phyloP scores from a whole-genome alignment of 768 basidiomycete species.

The Xerocomellus intermedius region DNA sequence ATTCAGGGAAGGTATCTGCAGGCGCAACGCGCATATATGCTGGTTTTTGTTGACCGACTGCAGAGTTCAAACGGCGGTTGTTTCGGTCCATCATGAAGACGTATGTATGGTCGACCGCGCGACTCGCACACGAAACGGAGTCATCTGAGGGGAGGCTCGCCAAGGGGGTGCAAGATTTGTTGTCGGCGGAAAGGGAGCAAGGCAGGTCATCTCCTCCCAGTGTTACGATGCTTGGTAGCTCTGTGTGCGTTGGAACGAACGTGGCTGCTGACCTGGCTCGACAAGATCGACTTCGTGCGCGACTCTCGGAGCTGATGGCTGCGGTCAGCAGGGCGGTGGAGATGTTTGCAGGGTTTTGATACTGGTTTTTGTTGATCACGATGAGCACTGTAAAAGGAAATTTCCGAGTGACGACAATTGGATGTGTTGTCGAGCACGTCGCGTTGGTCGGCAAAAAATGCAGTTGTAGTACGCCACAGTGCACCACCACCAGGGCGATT shows the following conservation, averaged over 20 bases:
- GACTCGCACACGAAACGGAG: constrained; percentile 19
- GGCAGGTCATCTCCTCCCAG: constrained; percentile 32
- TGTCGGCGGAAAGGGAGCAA: constrained; percentile 28
- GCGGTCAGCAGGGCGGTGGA: constrained; percentile 29
- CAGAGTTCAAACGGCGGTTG: constrained; percentile 27
- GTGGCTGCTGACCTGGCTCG: constrained; percentile 15
- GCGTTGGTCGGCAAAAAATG: constrained; percentile 8
- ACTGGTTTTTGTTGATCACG: not conserved
- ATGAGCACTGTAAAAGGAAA: constrained; percentile 28
- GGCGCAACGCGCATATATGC: constrained; percentile 24
- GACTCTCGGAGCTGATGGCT: constrained; percentile 26
- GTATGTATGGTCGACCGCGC: constrained; percentile 30
- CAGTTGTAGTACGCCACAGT: constrained; percentile 7
- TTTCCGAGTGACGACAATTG: constrained; percentile 11
- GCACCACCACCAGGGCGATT: not conserved
- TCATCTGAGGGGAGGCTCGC: constrained; percentile 11
- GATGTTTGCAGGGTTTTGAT: constrained; percentile 19
- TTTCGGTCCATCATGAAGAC: constrained; percentile 10
- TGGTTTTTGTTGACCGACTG: constrained; percentile 6
- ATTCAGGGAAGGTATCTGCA: constrained; percentile 24
- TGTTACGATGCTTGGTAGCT: constrained; percentile 25
- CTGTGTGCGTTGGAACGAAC: not conserved
- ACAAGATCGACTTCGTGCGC: constrained; percentile 24
- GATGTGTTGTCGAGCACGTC: constrained; percentile 16
- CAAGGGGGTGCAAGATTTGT: constrained; percentile 16